Evolutionary conservation across 768 basidiomycete species (phyloP), one percentile per base, ranked within the genome.

Genomic region (Imleria badia): DNA sequence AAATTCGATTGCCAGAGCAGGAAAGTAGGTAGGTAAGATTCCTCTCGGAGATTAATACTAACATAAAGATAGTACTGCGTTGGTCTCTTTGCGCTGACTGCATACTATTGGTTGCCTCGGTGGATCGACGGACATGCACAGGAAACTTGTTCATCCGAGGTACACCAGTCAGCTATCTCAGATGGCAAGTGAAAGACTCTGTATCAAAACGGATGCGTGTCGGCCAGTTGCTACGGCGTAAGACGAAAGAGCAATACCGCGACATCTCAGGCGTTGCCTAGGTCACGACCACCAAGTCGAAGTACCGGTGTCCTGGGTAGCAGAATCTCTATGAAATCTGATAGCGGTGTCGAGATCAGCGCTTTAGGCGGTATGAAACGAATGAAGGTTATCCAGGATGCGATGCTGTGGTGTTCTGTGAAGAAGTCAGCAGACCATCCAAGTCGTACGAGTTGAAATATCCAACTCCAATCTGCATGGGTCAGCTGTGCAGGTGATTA

Each of bases 381-480:
- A 45, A 48, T 36, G 41, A 48, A 48, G 29, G 14, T 4, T 47
- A 48, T 43, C 34, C 36, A 22, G 14, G 44, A 34, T 26, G 17
- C 5, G 38, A 51, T 56, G 61, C 60, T 60, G 55, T 60, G 57
- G 43, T 39, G 30, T 66, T 56, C 54, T 52, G 33, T 43, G 33
- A 51, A 45, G 45, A 47, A 52, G 29, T 30, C 31, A 30, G 34
- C n/a, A 26, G 20, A 30, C 19, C 20, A 22, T 9, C 20, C 36
- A 10, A 42, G n/a, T 62, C 60, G 54, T 63, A 60, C 58, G 64
- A 65, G 53, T 33, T 30, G n/a, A 51, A 45, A 47, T 20, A 45
- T 20, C 22, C 17, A 39, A 14, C 31, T 33, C 14, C 33, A 49
- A 41, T 19, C 17, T 17, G 40, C 19, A 60, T 52, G 48, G 55